Evolutionary conservation across 345 rosid species (phyloP).

Genomic region (Pistacia integerrima): DNA sequence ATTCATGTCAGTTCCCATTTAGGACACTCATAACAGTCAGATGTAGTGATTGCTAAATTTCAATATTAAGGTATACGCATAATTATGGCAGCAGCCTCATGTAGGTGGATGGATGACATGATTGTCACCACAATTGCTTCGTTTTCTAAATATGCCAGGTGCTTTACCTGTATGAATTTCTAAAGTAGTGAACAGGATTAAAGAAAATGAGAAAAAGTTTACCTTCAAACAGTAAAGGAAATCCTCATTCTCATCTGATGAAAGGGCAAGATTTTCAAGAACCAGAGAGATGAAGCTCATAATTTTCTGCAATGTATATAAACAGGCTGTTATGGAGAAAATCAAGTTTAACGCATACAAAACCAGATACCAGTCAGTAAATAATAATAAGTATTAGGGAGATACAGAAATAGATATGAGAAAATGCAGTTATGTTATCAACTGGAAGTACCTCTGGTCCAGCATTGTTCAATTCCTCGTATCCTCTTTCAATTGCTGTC

Average conservation of each 20-base stretch:
- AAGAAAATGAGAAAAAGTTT: conserved; percentile 18
- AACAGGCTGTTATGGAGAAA: conserved; percentile 23
- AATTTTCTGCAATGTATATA: conserved; percentile 64
- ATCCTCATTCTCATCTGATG: conserved; percentile 94
- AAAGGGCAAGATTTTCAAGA: conserved; percentile 91
- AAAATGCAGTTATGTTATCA: conserved; percentile 2
- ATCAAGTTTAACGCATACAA: conserved; percentile 3
- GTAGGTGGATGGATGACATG: too few species aligned
- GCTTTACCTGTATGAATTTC: too few species aligned
- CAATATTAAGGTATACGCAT: too few species aligned
- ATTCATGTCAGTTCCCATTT: too few species aligned
- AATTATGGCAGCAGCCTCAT: too few species aligned
- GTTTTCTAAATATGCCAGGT: too few species aligned
- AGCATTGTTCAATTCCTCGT: conserved; percentile 74
- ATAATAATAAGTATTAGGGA: background rate
- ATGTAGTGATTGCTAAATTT: too few species aligned
- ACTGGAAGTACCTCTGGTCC: conserved; percentile 73
- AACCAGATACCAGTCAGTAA: conserved; percentile 3
- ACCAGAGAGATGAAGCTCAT: conserved; percentile 76
- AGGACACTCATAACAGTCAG: too few species aligned
- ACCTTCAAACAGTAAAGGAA: conserved; percentile 93
- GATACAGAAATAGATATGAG: conserved; percentile 1
- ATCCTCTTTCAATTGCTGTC: conserved; percentile 95
- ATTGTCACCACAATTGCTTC: too few species aligned
- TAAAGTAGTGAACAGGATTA: too few species aligned